A percentile compares a stretch with the other conserved stretches of the same genome.
Evolutionary conservation across 441 rosid species (phyloP).

Genomic region (Euphorbia schlechtendalii): DNA sequence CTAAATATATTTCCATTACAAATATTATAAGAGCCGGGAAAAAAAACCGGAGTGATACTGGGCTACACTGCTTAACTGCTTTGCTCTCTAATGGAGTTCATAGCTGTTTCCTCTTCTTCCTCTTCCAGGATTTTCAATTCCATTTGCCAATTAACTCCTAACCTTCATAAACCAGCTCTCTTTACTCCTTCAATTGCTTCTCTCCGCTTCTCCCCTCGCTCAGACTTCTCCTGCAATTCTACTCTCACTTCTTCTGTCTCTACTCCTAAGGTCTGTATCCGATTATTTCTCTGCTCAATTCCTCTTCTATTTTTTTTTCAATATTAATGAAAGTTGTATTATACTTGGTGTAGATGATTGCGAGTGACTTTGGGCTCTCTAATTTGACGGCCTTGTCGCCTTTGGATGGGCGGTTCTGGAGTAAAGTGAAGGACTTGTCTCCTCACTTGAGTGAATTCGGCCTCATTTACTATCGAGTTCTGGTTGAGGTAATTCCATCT

Average conservation of each 20-base stretch:
- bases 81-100: slow-evolving; percentile 27
- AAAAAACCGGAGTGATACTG: neutral
- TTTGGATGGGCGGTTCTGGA: slow-evolving; percentile 91
- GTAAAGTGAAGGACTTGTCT: slow-evolving; percentile 76
- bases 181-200: slow-evolving; percentile 23
- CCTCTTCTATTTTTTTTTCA: no score
- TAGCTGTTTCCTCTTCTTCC: slow-evolving; percentile 23
- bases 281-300: no score
- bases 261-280: slow-evolving; percentile 3
- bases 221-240: slow-evolving; percentile 26
- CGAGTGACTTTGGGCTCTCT: slow-evolving; percentile 50
- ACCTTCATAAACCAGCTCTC: slow-evolving; percentile 11
- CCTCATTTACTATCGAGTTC: slow-evolving; percentile 62
- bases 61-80: neutral
- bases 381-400: slow-evolving; percentile 81
- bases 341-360: slow-evolving; percentile 38
- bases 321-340: neutral
- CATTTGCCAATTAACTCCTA: slow-evolving; percentile 20
- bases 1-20: no score
- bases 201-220: slow-evolving; percentile 22
- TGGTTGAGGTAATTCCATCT: slow-evolving; percentile 61
- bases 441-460: slow-evolving; percentile 86
- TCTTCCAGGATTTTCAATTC: slow-evolving; percentile 28
- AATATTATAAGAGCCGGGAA: no score
- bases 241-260: slow-evolving; percentile 9